Evolutionary conservation across 2,329 filamentous ascomycete species (phyloP).

Genomic region (Stachybotrys chartarum): DNA sequence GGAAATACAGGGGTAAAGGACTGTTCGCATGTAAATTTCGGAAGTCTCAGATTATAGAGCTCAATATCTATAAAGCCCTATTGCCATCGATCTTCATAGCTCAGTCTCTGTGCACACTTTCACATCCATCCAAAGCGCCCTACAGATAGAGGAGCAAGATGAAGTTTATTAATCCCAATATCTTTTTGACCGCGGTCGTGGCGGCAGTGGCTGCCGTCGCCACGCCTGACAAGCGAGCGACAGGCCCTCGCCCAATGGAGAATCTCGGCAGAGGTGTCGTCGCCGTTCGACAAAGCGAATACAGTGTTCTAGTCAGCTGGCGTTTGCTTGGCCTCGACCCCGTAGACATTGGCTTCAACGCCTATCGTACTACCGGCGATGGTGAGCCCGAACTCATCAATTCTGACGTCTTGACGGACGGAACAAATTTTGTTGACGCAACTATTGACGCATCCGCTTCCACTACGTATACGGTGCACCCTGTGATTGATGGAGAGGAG

Average conservation of each 20-base stretch:
- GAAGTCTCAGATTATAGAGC: no score
- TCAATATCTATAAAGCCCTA: no score
- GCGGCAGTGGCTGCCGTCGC: no score
- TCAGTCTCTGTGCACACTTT: no score
- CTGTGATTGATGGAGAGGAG: constrained; percentile 10
- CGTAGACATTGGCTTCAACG: constrained; percentile 11
- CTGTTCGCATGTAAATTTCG: no score
- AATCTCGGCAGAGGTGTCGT: constrained; percentile 12
- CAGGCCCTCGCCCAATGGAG: constrained; percentile 5
- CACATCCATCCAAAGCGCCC: no score
- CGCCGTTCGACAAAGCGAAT: constrained; percentile 11
- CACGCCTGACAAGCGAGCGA: no score
- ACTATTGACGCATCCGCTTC: constrained; percentile 3
- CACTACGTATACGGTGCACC: constrained; percentile 11
- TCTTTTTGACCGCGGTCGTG: no score
- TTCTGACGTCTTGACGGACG: constrained; percentile 5
- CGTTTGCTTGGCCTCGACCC: constrained; percentile 13
- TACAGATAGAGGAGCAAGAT: no score
- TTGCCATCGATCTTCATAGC: no score
- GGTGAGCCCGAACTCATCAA: constrained; percentile 7
- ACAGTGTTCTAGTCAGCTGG: constrained; percentile 10
- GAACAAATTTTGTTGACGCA: constrained; percentile 12
- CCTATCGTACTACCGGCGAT: constrained; percentile 7
- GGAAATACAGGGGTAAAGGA: no score
- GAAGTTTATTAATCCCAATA: no score